Conservation (phyloP, 306 rosid species). For the Lotus japonicus region DNA sequence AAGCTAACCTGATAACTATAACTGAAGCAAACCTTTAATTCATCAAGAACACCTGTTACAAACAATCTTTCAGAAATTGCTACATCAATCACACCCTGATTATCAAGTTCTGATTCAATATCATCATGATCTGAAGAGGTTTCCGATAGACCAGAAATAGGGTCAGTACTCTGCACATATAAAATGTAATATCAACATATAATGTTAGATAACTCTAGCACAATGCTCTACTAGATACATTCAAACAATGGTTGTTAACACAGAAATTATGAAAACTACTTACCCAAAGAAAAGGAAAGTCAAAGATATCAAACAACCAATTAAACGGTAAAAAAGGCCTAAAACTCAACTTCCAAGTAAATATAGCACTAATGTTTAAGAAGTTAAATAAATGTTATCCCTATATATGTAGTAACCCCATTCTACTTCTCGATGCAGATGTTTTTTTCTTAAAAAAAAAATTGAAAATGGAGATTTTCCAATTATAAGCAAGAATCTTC, state of each 20-base stretch:
- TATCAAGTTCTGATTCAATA: constrained; percentile 48
- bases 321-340: background rate
- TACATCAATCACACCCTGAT: constrained; percentile 27
- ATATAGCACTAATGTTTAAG: background rate
- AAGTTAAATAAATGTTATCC: background rate
- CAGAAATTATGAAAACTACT: background rate
- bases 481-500: background rate
- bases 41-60: constrained; percentile 91
- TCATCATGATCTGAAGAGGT: constrained; percentile 77
- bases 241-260: background rate
- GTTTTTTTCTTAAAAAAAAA: background rate
- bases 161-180: constrained; percentile 68
- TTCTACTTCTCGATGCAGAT: constrained; percentile 1
- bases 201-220: background rate
- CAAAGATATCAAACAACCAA: background rate
- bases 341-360: background rate
- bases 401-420: background rate
- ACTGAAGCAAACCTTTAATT: constrained; percentile 79
- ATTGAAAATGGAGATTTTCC: background rate
- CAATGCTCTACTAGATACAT: background rate
- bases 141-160: constrained; percentile 72
- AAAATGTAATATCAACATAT: background rate
- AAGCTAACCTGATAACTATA: constrained; percentile 64
- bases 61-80: constrained; percentile 57
- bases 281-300: background rate